A percentile compares a stretch with the other conserved stretches of the same genome.
phyloP scores from a whole-genome alignment of 768 basidiomycete species.

The Hypsizygus marmoreus region DNA sequence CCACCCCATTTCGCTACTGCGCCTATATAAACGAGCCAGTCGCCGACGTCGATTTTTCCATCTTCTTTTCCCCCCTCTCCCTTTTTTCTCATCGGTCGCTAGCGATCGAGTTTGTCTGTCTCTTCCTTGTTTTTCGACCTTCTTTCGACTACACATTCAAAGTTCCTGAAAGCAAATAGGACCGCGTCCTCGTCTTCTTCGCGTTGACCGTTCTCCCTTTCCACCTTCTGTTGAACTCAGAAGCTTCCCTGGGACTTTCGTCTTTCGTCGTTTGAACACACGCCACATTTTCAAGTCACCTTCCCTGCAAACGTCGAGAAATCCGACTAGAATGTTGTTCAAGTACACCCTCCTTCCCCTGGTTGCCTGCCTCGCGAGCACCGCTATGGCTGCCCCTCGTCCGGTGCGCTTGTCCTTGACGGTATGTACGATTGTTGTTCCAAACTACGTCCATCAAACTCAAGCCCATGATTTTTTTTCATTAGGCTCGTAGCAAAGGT shows the following conservation, averaged over 20 bases:
- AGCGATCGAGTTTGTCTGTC: constrained; percentile 16
- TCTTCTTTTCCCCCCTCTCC: constrained; percentile 5
- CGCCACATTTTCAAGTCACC: constrained; percentile 1
- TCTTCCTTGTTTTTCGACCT: constrained; percentile 14
- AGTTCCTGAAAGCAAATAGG: too few species aligned
- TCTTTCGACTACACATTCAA: constrained; percentile 17
- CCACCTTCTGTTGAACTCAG: too few species aligned
- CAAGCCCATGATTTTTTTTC: background rate
- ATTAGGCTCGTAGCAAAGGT: background rate
- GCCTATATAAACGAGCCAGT: background rate
- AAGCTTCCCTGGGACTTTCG: background rate
- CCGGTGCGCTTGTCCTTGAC: background rate
- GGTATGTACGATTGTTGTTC: background rate
- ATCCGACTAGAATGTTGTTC: constrained; percentile 26
- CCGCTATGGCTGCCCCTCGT: constrained; percentile 26
- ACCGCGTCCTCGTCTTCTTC: constrained; percentile 13
- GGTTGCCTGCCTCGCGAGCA: constrained; percentile 22
- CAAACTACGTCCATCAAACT: background rate
- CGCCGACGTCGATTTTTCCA: background rate
- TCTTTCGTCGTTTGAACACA: background rate
- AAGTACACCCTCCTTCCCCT: constrained; percentile 25
- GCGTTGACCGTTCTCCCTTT: constrained; percentile 8
- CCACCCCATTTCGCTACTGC: background rate
- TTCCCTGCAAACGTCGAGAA: constrained; percentile 14
- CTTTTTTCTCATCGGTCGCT: constrained; percentile 14